phyloP scores from a whole-genome alignment of 2,329 filamentous ascomycete genomes.

The Pyrenophora seminiperda region DNA sequence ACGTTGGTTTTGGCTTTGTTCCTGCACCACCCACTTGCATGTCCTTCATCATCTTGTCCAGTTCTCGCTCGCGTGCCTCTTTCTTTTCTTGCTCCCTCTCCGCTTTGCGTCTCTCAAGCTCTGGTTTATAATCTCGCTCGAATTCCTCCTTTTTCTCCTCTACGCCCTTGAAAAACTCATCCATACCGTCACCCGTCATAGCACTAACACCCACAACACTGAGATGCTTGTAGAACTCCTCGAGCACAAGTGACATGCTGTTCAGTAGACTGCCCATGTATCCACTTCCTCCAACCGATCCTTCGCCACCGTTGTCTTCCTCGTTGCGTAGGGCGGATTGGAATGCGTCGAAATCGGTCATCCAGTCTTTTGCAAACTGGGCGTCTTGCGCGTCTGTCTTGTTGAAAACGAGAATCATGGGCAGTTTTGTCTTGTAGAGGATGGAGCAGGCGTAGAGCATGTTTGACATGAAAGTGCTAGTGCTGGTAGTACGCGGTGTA shows the following conservation, averaged over 20 bases:
- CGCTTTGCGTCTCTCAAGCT: slow-evolving; percentile 77
- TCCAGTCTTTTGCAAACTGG: slow-evolving; percentile 94
- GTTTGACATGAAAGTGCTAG: slow-evolving; percentile 98
- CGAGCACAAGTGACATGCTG: slow-evolving; percentile 96
- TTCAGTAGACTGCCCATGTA: slow-evolving; percentile 97
- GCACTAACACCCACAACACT: slow-evolving; percentile 92
- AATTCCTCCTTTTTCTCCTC: slow-evolving; percentile 88
- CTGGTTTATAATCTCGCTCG: slow-evolving; percentile 85
- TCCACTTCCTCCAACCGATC: slow-evolving; percentile 73
- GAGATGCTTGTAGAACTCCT: slow-evolving; percentile 95
- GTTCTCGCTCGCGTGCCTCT: slow-evolving; percentile 74
- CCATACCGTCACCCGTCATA: slow-evolving; percentile 87
- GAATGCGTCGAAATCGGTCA: slow-evolving; percentile 98
- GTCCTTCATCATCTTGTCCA: slow-evolving; percentile 93
- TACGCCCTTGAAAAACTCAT: slow-evolving; percentile 92
- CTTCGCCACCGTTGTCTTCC: slow-evolving; percentile 77
- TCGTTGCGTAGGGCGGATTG: slow-evolving; percentile 82
- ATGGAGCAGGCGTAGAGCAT: slow-evolving; percentile 99
- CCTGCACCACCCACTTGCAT: slow-evolving; percentile 65
- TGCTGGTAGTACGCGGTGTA: slow-evolving; percentile 89
- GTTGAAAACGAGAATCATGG: slow-evolving; percentile 99
- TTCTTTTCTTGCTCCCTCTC: slow-evolving; percentile 78
- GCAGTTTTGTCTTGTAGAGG: slow-evolving; percentile 96
- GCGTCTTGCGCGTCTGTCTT: slow-evolving; percentile 96
- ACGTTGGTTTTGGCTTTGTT: slow-evolving; percentile 42